These are phyloP conservation scores for Curvularia lunata DNA, from an alignment of 2,329 filamentous ascomycete species.

Conservation along the genomic window DNA sequence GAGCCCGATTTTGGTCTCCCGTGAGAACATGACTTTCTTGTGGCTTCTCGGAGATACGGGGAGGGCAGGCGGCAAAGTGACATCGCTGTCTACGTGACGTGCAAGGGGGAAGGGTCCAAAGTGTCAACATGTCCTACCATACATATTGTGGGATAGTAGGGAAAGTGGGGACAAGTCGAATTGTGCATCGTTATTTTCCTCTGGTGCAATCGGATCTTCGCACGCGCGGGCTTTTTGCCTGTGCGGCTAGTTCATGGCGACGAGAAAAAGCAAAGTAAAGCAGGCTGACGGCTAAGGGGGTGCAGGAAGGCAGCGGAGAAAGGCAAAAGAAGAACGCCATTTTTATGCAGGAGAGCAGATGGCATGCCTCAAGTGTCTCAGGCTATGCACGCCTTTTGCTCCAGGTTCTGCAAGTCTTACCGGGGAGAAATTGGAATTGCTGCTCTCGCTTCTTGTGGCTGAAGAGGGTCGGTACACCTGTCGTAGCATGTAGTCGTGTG, in stretches of 20 bases:
- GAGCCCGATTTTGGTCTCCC: too few relatives aligned
- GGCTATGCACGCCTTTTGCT: conserved; percentile 3
- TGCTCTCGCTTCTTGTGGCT: not conserved
- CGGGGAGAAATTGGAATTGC: not conserved
- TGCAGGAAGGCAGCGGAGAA: not conserved
- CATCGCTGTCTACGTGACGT: not conserved
- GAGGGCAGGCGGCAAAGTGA: not conserved
- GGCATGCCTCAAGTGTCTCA: conserved; percentile 12
- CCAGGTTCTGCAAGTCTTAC: not conserved
- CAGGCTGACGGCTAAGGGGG: not conserved
- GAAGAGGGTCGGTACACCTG: not conserved
- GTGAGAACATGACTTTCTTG: too few relatives aligned
- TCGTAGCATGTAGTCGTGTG: not conserved
- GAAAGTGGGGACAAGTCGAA: too few relatives aligned
- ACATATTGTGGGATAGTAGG: too few relatives aligned
- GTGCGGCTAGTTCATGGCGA: not conserved
- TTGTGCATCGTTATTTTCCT: not conserved
- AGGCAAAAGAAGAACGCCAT: not conserved
- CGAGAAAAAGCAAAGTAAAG: not conserved
- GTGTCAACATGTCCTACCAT: too few relatives aligned
- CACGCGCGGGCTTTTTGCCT: not conserved
- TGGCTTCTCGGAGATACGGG: too few relatives aligned
- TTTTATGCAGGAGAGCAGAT: conserved; percentile 13
- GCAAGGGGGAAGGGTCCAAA: not conserved
- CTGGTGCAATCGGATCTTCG: not conserved